These are phyloP conservation scores for Leccinum pachyderme DNA, from an alignment of 1,284 basidiomycete genomes.

Conservation along the genomic window DNA sequence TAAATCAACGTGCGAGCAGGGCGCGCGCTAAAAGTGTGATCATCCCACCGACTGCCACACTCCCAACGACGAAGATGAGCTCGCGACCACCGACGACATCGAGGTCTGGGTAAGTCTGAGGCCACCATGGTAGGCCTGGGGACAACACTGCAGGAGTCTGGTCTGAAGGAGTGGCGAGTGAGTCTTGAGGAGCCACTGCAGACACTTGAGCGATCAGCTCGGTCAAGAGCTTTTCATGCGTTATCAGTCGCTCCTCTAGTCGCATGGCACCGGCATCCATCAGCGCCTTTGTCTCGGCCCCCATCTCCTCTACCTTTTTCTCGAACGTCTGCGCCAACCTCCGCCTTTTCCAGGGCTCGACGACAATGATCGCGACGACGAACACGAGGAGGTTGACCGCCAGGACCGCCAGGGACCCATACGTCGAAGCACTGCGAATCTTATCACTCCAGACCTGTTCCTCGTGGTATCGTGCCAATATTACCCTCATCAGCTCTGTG, in stretches of 20 bases:
- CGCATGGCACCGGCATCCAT: constrained; percentile 48
- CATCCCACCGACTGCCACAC: constrained; percentile 27
- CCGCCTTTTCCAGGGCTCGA: constrained; percentile 92
- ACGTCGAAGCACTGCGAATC: constrained; percentile 89
- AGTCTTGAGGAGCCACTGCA: constrained; percentile 11
- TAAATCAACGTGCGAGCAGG: constrained; percentile 20
- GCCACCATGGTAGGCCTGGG: constrained; percentile 10
- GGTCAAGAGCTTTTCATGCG: constrained; percentile 44
- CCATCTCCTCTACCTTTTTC: constrained; percentile 76
- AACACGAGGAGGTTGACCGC: constrained; percentile 88
- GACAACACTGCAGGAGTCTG: not conserved
- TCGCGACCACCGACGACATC: constrained; percentile 19
- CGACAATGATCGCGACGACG: constrained; percentile 79
- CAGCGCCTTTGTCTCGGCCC: constrained; percentile 49
- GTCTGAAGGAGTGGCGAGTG: not conserved
- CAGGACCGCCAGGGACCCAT: constrained; percentile 81
- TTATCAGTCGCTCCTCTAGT: constrained; percentile 49
- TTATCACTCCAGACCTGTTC: constrained; percentile 98
- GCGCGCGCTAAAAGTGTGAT: constrained; percentile 23
- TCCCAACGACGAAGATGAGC: constrained; percentile 28
- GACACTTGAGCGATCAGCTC: constrained; percentile 29
- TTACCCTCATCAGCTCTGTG: constrained; percentile 79
- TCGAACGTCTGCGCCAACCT: constrained; percentile 85
- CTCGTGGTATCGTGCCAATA: constrained; percentile 90
- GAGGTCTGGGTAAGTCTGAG: constrained; percentile 10